Evolutionary conservation across 2,329 filamentous ascomycete species (phyloP).

Genomic region (Colletotrichum musae): DNA sequence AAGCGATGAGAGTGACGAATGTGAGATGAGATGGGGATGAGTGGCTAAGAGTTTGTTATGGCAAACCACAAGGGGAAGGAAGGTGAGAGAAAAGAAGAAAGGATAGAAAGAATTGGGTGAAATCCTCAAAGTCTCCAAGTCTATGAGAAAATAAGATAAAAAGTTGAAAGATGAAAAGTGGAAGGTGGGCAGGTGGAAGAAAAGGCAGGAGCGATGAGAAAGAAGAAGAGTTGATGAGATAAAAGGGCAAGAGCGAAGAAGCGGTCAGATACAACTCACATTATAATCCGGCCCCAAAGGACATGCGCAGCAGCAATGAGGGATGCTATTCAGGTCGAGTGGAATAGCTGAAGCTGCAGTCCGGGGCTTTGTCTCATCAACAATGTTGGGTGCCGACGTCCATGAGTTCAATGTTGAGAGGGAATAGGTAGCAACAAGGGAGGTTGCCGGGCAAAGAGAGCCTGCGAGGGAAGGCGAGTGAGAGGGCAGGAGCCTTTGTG

Average conservation of each 20-base stretch:
- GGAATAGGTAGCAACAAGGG: slow-evolving; percentile 39
- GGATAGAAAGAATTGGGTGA: not conserved
- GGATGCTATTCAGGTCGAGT: not conserved
- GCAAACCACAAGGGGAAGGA: not conserved
- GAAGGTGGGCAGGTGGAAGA: not conserved
- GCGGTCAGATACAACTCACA: slow-evolving; percentile 31
- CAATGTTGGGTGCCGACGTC: slow-evolving; percentile 27
- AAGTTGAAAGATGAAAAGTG: not conserved
- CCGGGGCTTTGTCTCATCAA: slow-evolving; percentile 31
- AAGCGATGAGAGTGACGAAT: too few relatives aligned
- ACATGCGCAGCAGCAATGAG: slow-evolving; percentile 22
- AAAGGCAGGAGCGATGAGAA: slow-evolving; percentile 16
- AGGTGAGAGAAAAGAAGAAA: not conserved
- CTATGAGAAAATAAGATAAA: slow-evolving; percentile 1
- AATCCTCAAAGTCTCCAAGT: not conserved
- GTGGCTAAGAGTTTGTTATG: too few relatives aligned
- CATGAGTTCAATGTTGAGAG: slow-evolving; percentile 33
- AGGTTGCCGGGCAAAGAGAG: slow-evolving; percentile 17
- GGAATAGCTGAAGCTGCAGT: slow-evolving; percentile 9
- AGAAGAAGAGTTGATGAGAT: slow-evolving; percentile 19
- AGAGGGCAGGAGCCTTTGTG: slow-evolving; percentile 22
- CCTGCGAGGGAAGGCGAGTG: slow-evolving; percentile 7
- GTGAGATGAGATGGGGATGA: too few relatives aligned
- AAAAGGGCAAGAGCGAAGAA: slow-evolving; percentile 14
- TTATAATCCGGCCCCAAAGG: slow-evolving; percentile 32